These are phyloP conservation scores for Sporothrix variecibatus DNA, from an alignment of 2,329 filamentous ascomycete genomes.

Conservation along the genomic window DNA sequence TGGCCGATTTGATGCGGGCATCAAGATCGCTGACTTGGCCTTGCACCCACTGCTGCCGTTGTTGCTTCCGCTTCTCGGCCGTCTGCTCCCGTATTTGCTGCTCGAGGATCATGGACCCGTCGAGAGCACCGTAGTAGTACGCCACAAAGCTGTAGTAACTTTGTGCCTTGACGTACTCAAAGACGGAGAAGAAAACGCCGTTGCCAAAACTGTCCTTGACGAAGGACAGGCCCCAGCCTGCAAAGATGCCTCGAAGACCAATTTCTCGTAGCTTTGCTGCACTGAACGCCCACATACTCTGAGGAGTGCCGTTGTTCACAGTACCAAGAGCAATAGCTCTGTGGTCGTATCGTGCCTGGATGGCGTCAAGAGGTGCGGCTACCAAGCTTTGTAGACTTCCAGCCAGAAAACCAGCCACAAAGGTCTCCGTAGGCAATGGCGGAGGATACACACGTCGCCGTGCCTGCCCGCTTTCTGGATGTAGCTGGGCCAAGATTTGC, in stretches of 20 bases:
- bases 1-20: conserved; percentile 37
- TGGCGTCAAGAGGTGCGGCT: conserved; percentile 73
- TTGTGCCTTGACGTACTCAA: conserved; percentile 76
- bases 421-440: conserved; percentile 62
- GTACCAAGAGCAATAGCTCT: conserved; percentile 46
- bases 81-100: conserved; percentile 38
- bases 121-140: conserved; percentile 66
- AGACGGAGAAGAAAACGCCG: conserved; percentile 72
- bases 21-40: conserved; percentile 68
- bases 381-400: conserved; percentile 70
- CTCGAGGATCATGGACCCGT: conserved; percentile 48
- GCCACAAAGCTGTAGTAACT: conserved; percentile 70
- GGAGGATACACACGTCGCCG: conserved; percentile 70
- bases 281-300: conserved; percentile 74
- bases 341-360: conserved; percentile 72
- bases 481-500: conserved; percentile 65
- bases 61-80: conserved; percentile 45
- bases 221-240: conserved; percentile 69
- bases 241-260: conserved; percentile 70
- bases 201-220: conserved; percentile 69
- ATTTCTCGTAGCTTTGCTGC: conserved; percentile 69
- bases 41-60: conserved; percentile 41
- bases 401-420: conserved; percentile 69
- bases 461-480: conserved; percentile 61
- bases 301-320: conserved; percentile 40